Base-by-base conservation (phyloP, 257 asterid genomes). In the Thymus mandschuricus region DNA sequence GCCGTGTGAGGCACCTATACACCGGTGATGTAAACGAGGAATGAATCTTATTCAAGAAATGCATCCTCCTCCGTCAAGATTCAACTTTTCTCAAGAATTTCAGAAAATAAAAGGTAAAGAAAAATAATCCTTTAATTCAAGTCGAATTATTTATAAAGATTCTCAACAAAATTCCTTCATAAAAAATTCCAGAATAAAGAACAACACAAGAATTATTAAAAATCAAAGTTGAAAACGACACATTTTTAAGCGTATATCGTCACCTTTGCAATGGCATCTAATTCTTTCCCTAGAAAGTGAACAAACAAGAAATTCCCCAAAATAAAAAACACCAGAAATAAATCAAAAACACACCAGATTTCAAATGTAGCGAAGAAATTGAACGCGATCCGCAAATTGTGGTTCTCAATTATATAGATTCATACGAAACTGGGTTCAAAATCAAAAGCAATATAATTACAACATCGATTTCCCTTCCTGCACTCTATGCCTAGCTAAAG, bases 401-500 rank as follows among this genome's bases (percentile, higher is more conserved):
- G 48, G 44, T 21, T 21, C 69, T 65, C 3, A n/a, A 60, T 48
- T 34, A 55, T 64, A 44, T 68, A 6, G 45, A 66, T 72, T 76
- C 70, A 68, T 52, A 13, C 44, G 59, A 46, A 52, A 67, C 11
- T 1, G 38, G 64, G 72, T 28, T 40, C 57, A 28, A 4, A 46
- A 58, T 64, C 73, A 49, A 65, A 60, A 70, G 10, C 50, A 33
- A 60, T 2, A 48, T 57, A 65, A 73, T 57, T 74, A 75, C 83
- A 75, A 71, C n/a, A 57, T 38, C 30, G 0, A 21, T 21, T 43
- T 38, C 58, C 28, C 27, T 5, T 56, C 38, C 41, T 2, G 38
- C 62, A 10, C 9, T 41, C 66, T 51, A 31, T 44, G 48, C 43
- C 34, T 44, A 8, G 59, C 66, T 8, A 21, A 21, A n/a, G 12